Evolutionary conservation across 306 rosid species (phyloP).

Genomic region (Abrus precatorius): DNA sequence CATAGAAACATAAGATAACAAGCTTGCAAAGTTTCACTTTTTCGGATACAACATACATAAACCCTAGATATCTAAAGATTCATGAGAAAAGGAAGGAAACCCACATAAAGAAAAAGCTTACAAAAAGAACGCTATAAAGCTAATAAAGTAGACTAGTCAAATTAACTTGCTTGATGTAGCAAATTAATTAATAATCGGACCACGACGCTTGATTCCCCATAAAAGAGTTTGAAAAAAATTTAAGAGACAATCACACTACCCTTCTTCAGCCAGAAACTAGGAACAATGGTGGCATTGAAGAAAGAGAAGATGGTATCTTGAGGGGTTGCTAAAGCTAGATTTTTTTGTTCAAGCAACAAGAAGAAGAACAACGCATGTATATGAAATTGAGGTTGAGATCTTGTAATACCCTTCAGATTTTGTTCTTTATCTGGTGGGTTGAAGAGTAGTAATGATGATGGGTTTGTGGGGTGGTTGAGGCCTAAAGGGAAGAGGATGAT

Average conservation of each 20-base stretch:
- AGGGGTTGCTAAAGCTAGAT: neutral
- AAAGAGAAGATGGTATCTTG: neutral
- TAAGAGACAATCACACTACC: neutral
- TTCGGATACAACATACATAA: slow-evolving; percentile 28
- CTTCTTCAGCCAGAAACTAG: slow-evolving; percentile 40
- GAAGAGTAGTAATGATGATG: slow-evolving; percentile 60
- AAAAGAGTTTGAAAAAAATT: slow-evolving; percentile 17
- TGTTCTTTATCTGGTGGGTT: neutral
- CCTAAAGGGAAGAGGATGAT: slow-evolving; percentile 44
- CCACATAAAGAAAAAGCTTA: slow-evolving; percentile 41
- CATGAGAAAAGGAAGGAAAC: slow-evolving; percentile 3
- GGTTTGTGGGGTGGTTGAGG: slow-evolving; percentile 60
- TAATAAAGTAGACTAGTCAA: slow-evolving; percentile 35
- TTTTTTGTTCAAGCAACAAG: slow-evolving; percentile 15
- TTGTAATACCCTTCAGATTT: neutral
- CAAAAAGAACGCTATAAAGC: neutral
- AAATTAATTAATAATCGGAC: slow-evolving; percentile 74
- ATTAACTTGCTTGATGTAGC: slow-evolving; percentile 59
- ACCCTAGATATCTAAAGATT: slow-evolving; percentile 46
- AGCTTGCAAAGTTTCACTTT: slow-evolving; percentile 36
- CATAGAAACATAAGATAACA: slow-evolving; percentile 12
- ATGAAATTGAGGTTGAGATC: slow-evolving; percentile 25
- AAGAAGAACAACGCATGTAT: slow-evolving; percentile 6
- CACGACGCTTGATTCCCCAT: slow-evolving; percentile 95
- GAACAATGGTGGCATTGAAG: neutral